phyloP scores from a whole-genome alignment of 768 basidiomycete species.

The Lepiota brunneoincarnata region DNA sequence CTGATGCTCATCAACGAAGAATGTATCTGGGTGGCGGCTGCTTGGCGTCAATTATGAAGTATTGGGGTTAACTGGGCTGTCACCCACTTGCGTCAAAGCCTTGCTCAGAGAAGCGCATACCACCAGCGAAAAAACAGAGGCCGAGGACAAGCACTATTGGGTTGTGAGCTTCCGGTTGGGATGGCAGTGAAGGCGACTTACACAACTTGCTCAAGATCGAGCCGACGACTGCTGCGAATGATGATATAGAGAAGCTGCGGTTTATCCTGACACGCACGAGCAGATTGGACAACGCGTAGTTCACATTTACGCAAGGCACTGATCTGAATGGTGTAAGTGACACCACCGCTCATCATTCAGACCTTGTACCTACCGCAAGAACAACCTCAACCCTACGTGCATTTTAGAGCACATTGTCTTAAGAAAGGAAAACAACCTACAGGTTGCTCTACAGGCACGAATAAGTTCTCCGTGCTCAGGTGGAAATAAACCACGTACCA shows the following conservation, averaged over 20 bases:
- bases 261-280: slow-evolving; percentile 44
- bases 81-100: slow-evolving; percentile 67
- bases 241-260: background rate
- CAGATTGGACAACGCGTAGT: slow-evolving; percentile 75
- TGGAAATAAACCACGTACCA: slow-evolving; percentile 44
- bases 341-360: background rate
- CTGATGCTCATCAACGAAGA: slow-evolving; percentile 73
- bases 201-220: slow-evolving; percentile 78
- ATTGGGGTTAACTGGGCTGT: background rate
- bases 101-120: slow-evolving; percentile 73
- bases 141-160: slow-evolving; percentile 75
- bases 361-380: slow-evolving; percentile 55
- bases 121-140: slow-evolving; percentile 84
- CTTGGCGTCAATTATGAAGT: background rate
- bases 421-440: slow-evolving; percentile 34
- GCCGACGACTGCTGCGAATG: slow-evolving; percentile 60
- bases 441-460: slow-evolving; percentile 53
- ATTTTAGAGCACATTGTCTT: background rate
- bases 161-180: slow-evolving; percentile 4
- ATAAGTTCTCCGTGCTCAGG: slow-evolving; percentile 3
- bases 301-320: slow-evolving; percentile 84
- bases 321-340: slow-evolving; percentile 40
- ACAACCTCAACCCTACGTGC: slow-evolving; percentile 55
- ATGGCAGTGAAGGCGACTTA: slow-evolving; percentile 23
- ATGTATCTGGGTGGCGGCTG: slow-evolving; percentile 72